Base-by-base conservation (phyloP, 73 alveolate species). In the Stentor coeruleus region DNA sequence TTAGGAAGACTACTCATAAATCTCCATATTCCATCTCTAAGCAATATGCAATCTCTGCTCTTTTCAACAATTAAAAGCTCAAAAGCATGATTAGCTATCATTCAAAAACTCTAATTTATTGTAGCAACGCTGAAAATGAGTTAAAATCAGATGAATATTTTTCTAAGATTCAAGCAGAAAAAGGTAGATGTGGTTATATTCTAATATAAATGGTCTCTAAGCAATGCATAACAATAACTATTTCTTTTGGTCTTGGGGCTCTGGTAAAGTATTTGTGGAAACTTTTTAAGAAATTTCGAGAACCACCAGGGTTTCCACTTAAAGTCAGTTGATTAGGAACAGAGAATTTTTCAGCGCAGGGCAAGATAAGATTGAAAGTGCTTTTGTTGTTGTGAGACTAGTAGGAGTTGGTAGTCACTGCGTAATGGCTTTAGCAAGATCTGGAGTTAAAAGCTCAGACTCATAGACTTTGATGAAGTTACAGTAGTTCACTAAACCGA, bases 381-480 rank as follows among this genome's bases (percentile, higher is more conserved):
- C 95, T 6, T 89, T 82, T 59, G 91, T 93, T 42, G 88, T 94
- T 40, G 91, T 96, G 35, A 98, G 99, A 26, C 88, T 95, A 38
- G 99, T 98, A 3, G 99, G 99, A 11, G 99, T 96, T n/a, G 99
- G 99, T 0, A 89, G 95, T 84, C 84, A 91, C 87, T 89, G 91
- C 74, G 97, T 87, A 59, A 85, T 87, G 75, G 93, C 93, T 28
- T 60, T 91, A 39, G 89, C 94, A 31, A 88, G 99, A n/a, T 85
- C 97, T 20, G 97, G 96, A 36, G 88, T 94, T 0, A 91, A 88
- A 89, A 91, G 58, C 76, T 96, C 74, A 88, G 95, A 66, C 89
- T 96, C 39, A 84, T 96, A 59, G 99, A 96, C 85, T 96, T 93
- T 82, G 99, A 96, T 86, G 85, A 93, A 58, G 98, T 96, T 20